Base-by-base conservation (phyloP, 208 protist genomes). In the Leishmania martiniquensis region DNA sequence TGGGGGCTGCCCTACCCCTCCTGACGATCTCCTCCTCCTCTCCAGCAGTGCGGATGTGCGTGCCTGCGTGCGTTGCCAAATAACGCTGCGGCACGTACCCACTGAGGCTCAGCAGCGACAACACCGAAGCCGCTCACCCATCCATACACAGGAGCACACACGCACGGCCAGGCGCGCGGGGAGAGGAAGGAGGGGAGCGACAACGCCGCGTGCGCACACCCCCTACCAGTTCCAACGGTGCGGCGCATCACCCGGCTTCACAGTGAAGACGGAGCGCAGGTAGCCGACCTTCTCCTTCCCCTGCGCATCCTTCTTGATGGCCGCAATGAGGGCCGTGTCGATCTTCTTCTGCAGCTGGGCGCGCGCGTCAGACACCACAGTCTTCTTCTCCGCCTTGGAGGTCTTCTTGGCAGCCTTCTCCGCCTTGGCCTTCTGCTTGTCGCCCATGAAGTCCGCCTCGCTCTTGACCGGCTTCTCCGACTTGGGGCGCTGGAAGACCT, bases 201-300 rank as follows among this genome's bases (percentile, higher is more conserved):
- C 22, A 51, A 10, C 2, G 37, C 37, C 60, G 12, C 60, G 39
- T 47, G 63, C 29, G 17, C 44, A 71, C 44, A 0, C 25, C 7
- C 52, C 63, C 87, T 95, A 97, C 91, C 91, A 97, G 76, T 91
- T 91, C 91, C 87, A 91, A 87, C 93, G 93, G 90, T 97, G 93
- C 62, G 93, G 93, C 22, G 77, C 74, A 80, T 97, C 91, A 77
- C 93, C 91, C 57, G 89, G 91, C 85, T 91, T 94, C 68, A 96
- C 74, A 66, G 91, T 95, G 87, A 95, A 95, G 80, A 95, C 91
- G 62, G 91, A 95, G 87, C 89, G 89, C 37, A 95, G 86, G 84
- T 95, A 95, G 51, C 91, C 91, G 49, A 83, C 87, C 87, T 92
- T 93, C 71, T 90, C 91, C 77, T 90, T 91, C 45, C 91, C 91